Conservation (phyloP, 2,329 filamentous ascomycete genomes). For the Thielaviopsis musarum region DNA sequence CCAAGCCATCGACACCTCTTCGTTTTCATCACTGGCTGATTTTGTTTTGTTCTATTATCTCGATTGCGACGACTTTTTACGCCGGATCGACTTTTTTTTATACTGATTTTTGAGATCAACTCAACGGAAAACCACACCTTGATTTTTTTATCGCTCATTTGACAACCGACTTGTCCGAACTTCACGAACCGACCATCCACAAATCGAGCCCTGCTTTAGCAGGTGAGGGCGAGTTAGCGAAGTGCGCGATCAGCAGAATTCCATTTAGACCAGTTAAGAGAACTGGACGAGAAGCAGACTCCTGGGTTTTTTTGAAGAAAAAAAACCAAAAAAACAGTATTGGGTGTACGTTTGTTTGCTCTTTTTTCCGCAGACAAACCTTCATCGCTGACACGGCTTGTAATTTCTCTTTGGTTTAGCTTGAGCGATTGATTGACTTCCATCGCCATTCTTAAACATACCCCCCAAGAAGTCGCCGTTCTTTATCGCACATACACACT, state of each 20-base stretch:
- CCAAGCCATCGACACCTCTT: neutral
- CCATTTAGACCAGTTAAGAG: neutral
- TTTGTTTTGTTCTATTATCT: constrained; percentile 3
- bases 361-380: constrained; percentile 2
- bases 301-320: neutral
- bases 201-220: constrained; percentile 11
- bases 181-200: neutral
- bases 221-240: constrained; percentile 7
- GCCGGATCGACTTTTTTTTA: constrained; percentile 10
- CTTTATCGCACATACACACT: constrained; percentile 1
- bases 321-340: neutral
- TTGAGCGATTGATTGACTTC: constrained; percentile 11
- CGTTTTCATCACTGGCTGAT: constrained; percentile 10
- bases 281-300: neutral
- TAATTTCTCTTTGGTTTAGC: constrained; percentile 4
- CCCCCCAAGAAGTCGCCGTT: neutral
- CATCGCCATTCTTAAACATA: constrained; percentile 2
- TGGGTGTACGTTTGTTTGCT: constrained; percentile 11
- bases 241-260: neutral
- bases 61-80: constrained; percentile 10
- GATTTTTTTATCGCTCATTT: neutral
- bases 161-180: neutral
- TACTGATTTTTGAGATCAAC: constrained; percentile 1
- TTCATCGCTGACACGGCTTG: constrained; percentile 11
- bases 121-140: neutral